phyloP scores from a whole-genome alignment of 495 filamentous ascomycete genomes.

The Lasiosphaeria ovina region DNA sequence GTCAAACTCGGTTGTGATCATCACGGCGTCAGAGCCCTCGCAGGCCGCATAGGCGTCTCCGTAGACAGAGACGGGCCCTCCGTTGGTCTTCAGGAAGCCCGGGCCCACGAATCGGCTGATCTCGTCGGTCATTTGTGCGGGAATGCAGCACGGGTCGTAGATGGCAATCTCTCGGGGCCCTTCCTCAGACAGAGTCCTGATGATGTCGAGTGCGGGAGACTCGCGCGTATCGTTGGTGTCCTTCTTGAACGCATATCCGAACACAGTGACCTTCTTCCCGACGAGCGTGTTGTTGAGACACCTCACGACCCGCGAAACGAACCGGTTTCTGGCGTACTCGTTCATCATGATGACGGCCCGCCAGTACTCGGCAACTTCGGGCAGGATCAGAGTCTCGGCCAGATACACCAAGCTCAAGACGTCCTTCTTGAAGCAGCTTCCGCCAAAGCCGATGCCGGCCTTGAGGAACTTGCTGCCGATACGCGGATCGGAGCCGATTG shows the following conservation, averaged over 20 bases:
- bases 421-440: constrained; percentile 81
- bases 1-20: constrained; percentile 66
- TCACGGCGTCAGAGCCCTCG: constrained; percentile 48
- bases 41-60: constrained; percentile 53
- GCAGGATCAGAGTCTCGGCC: constrained; percentile 65
- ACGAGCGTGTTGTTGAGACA: constrained; percentile 65
- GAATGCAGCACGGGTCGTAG: constrained; percentile 66
- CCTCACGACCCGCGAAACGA: constrained; percentile 59
- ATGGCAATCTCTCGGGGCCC: constrained; percentile 61
- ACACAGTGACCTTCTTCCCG: constrained; percentile 68
- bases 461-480: constrained; percentile 73
- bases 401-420: constrained; percentile 71
- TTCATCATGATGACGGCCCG: constrained; percentile 70
- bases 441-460: constrained; percentile 74
- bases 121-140: constrained; percentile 36
- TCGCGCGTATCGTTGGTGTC: constrained; percentile 74
- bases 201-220: constrained; percentile 63
- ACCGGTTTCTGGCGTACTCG: constrained; percentile 67
- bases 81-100: constrained; percentile 32
- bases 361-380: constrained; percentile 77
- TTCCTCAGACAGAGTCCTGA: constrained; percentile 61
- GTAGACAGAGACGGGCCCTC: constrained; percentile 39
- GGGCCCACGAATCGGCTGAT: constrained; percentile 36
- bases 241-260: constrained; percentile 81
- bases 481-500: constrained; percentile 65